Evolutionary conservation across 2,329 filamentous ascomycete species (phyloP).

Genomic region (Scortechinia acanthostroma): DNA sequence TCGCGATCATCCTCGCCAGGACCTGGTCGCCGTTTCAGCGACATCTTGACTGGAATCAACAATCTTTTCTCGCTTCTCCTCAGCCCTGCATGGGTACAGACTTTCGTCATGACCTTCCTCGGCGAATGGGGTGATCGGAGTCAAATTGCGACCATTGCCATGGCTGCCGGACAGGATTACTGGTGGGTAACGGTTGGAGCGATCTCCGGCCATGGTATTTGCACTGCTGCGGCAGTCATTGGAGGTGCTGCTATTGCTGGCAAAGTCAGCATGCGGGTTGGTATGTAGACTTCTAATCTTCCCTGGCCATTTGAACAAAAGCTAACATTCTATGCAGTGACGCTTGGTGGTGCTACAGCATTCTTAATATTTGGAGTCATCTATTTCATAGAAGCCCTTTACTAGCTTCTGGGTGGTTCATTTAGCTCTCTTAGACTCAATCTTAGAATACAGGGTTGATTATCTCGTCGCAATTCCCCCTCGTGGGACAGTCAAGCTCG

Average conservation of each 20-base stretch:
- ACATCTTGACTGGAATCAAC: constrained; percentile 56
- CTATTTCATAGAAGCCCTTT: constrained; percentile 77
- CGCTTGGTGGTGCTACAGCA: constrained; percentile 80
- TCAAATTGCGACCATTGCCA: constrained; percentile 96
- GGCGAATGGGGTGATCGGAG: constrained; percentile 97
- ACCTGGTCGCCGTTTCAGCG: constrained; percentile 25
- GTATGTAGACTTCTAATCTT: constrained; percentile 46
- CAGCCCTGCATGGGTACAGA: constrained; percentile 96
- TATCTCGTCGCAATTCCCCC: no score
- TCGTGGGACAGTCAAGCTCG: no score
- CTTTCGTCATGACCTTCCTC: constrained; percentile 97
- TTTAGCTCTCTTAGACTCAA: no score
- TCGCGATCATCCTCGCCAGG: constrained; percentile 48
- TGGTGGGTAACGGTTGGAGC: constrained; percentile 97
- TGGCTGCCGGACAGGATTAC: constrained; percentile 96
- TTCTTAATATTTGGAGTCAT: constrained; percentile 89
- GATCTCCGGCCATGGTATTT: constrained; percentile 77
- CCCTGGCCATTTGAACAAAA: constrained; percentile 5
- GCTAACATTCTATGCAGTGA: constrained; percentile 50
- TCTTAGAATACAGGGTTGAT: no score
- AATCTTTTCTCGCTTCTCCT: constrained; percentile 84
- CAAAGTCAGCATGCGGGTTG: constrained; percentile 87
- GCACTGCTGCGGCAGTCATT: constrained; percentile 84
- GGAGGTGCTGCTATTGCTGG: constrained; percentile 89
- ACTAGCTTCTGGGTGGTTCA: constrained; percentile 14